Conservation (phyloP, 2,329 filamentous ascomycete species). For the Myriosclerotinia scirpicola region DNA sequence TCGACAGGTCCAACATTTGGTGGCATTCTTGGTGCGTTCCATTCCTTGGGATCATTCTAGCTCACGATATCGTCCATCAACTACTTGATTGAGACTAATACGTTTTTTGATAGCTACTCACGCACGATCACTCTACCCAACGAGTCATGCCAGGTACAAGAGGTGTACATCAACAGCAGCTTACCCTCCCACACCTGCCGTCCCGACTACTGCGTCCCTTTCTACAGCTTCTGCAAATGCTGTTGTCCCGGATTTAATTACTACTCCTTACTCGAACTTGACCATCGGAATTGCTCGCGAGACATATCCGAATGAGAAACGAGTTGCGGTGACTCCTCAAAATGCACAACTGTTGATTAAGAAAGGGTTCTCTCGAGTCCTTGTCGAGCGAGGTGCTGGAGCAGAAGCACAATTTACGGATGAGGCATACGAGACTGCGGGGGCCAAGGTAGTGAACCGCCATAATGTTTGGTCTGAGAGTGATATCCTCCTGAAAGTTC, state of each 20-base stretch:
- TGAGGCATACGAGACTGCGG: constrained; percentile 72
- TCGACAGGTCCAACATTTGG: constrained; percentile 2
- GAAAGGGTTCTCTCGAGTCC: constrained; percentile 75
- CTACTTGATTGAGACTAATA: constrained; percentile 13
- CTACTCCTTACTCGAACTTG: constrained; percentile 64
- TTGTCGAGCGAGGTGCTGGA: constrained; percentile 82
- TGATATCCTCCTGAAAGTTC: constrained; percentile 82
- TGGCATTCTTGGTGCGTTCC: constrained; percentile 17
- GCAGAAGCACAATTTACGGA: constrained; percentile 74
- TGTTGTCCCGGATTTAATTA: constrained; percentile 14
- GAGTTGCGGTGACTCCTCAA: constrained; percentile 80
- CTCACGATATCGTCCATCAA: background rate
- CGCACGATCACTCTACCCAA: constrained; percentile 7
- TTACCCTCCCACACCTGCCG: constrained; percentile 3
- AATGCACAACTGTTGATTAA: constrained; percentile 81
- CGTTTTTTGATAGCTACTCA: constrained; percentile 3
- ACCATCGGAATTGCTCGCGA: constrained; percentile 79
- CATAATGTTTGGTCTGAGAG: constrained; percentile 70
- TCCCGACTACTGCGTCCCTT: background rate
- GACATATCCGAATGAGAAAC: constrained; percentile 74
- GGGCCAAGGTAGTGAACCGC: constrained; percentile 72
- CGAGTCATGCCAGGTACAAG: constrained; percentile 6
- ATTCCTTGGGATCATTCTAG: background rate
- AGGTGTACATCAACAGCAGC: constrained; percentile 14
- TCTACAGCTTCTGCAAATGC: constrained; percentile 18